These are phyloP conservation scores for Pythium periplocum DNA, from an alignment of 352 stramenopile species.

Conservation along the genomic window DNA sequence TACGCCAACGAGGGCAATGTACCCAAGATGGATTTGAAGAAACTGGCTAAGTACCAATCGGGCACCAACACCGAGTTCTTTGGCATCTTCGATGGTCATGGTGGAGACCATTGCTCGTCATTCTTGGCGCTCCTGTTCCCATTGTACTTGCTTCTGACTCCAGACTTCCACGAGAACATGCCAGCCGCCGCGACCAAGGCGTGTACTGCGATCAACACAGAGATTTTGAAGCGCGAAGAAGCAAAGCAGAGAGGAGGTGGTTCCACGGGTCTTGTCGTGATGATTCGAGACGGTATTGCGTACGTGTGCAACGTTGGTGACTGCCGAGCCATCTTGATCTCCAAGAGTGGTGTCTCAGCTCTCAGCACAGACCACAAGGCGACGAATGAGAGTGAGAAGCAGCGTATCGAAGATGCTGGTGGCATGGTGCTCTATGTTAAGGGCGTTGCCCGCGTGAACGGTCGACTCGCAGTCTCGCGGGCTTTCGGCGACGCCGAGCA, in stretches of 20 bases:
- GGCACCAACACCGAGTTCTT: constrained; percentile 52
- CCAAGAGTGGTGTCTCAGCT: constrained; percentile 27
- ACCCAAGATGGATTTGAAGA: constrained; percentile 31
- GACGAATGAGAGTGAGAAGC: constrained; percentile 53
- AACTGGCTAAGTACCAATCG: constrained; percentile 26
- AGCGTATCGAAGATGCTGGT: constrained; percentile 60
- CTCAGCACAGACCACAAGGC: constrained; percentile 79
- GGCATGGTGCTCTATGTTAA: constrained; percentile 74
- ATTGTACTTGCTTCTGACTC: constrained; percentile 55
- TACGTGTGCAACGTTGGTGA: constrained; percentile 77
- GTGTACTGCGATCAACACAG: constrained; percentile 57
- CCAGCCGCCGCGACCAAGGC: constrained; percentile 30
- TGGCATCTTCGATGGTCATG: constrained; percentile 75
- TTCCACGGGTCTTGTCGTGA: constrained; percentile 51
- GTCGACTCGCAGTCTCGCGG: constrained; percentile 52
- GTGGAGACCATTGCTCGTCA: constrained; percentile 49
- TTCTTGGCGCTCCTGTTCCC: constrained; percentile 62
- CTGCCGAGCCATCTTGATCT: constrained; percentile 62
- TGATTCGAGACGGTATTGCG: constrained; percentile 41
- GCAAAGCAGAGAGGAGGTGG: constrained; percentile 47
- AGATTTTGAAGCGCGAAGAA: constrained; percentile 54
- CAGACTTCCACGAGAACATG: constrained; percentile 41
- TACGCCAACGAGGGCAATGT: constrained; percentile 35
- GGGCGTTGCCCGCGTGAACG: constrained; percentile 67
- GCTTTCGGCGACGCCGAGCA: constrained; percentile 70